Base-by-base conservation (phyloP, 2,329 filamentous ascomycete species). In the Hypoxylon sp. region DNA sequence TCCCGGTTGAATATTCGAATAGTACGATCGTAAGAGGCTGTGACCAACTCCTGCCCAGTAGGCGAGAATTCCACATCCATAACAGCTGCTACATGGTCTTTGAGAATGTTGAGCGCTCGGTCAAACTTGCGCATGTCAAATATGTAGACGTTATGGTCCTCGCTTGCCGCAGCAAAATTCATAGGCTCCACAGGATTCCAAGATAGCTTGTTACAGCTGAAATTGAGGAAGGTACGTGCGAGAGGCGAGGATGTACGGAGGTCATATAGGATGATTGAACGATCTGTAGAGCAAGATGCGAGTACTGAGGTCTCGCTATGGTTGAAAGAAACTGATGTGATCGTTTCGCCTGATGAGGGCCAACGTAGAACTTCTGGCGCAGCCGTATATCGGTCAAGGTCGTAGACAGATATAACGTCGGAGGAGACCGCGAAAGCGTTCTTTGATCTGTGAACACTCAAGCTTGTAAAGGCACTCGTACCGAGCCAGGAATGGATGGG, bases 171-270 rank as follows among this genome's bases (percentile, higher is more conserved):
- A 14, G 94, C 95, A 77, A 98, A 91, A 82, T 98, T 97, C 85
- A 97, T 97, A 6, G 94, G 92, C 80, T 97, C 94, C 91, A 98
- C 96, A 0, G 96, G 96, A 74, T 98, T 98, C 94, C 95, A 99
- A 47, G 92, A 87, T 58, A 98, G 86, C 53, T 90, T 88, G 82
- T 97, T 98, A 66, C 89, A 92, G 39, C 94, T 90, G 73, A 99
- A 91, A 59, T 88, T 92, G 72, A 98, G 87, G 11, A 94, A 86
- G 0, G 92, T 91, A 77, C 94, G 94, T 70, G 92, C 88, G 17
- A 98, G 85, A 10, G 96, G 93, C 39, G 91, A 93, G 4, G 90
- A 91, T 11, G 95, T 97, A 57, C 96, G 90, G 50, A 98, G 86
- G 78, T 99, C 96, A 81, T 98, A 98, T 68, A 99, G 87, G 46